Base-by-base conservation (phyloP, 1,139 yeast species). In the Saccharomyces hybrid region DNA sequence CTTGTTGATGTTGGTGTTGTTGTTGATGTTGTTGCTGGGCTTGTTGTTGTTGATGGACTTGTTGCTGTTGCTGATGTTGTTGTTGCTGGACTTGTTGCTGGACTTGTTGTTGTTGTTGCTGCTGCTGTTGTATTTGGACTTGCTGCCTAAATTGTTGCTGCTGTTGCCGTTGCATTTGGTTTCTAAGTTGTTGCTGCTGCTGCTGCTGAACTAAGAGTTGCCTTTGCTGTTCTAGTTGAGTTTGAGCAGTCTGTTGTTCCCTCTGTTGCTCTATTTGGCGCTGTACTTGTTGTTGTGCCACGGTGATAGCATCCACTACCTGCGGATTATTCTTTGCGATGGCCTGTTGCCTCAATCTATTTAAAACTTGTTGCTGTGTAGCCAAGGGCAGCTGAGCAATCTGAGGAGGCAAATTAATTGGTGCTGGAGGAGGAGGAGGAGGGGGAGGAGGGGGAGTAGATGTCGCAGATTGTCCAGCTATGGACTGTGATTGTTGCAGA, bases 301-400 rank as follows among this genome's bases (percentile, higher is more conserved):
- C 58, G 65, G 78, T 63, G 65, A 79, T 64, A 68, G 82, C 62
- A 71, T 66, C 55, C 6, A 64, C 65, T 0, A 65, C 68, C 7
- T 69, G 61, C 5, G 65, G 66, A 47, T 68, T 68, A 50, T 67
- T 63, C 47, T 62, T 66, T 23, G 67, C 63, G 7, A 67, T 58
- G 7, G 71, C 71, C 48, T 68, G 69, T 50, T 67, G 69, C 49
- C 68, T 66, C 23, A 68, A 55, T 16, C 61, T 57, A 31, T 58
- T 61, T 26, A 68, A 57, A 7, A 67, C 68, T 29, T 66, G 70
- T 46, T 66, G 64, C 51, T 67, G 71, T 50, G 63, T 58, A 14
- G 66, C 65, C 27, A 67, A 61, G 3, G 71, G 70, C 20, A 68
- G 54, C 49, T 64, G 65, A 2, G 69, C 69, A 34, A 68, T 66